Evolutionary conservation across 2,329 filamentous ascomycete species (phyloP), one percentile per base, ranked within the genome.

Genomic region (Zasmidium cellare): DNA sequence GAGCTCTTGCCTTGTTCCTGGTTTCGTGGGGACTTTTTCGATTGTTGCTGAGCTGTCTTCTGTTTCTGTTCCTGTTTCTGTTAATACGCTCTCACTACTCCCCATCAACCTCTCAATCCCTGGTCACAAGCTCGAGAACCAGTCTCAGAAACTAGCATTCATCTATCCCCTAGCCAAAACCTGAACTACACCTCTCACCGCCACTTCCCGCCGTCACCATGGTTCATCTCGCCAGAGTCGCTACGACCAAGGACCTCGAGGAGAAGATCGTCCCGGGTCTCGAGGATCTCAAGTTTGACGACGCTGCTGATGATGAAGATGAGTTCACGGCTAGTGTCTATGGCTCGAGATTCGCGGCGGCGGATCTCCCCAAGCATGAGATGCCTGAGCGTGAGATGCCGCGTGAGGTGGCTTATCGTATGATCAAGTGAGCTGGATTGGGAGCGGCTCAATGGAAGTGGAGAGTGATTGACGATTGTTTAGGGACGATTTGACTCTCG

Each of bases 301-400:
- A 75, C 44, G 67, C 78, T 60, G 62, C 71, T 45, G 69, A 73
- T 45, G 69, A 73, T 67, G 63, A 83, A 76, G 76, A 82, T 71
- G 78, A 80, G 71, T 88, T 87, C 77, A 89, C 87, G 54, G 87
- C 89, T 44, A 92, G 87, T 63, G 90, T 97, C 69, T 97, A 97
- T 72, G 93, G 92, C 71, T 92, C 89, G 62, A 85, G 82, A 63
- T 97, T 91, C 72, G 93, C 93, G 20, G 84, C 84, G 28, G 80
- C 89, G 71, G 91, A 96, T 69, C 81, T 97, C 45, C 92, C 92
- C 24, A 85, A 83, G 71, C 81, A 89, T 71, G 88, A 92, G 78
- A 97, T 97, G 85, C 92, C 93, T 1, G 91, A 96, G 68, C 70
- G 77, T 19, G 90, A 96, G 76, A 96, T 97, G 92, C 93, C 93